A percentile compares a stretch with the other conserved stretches of the same genome.
These are phyloP conservation scores for Yamadazyma kanchanaburiensis DNA, from an alignment of 1,139 yeast genomes.

Conservation along the genomic window DNA sequence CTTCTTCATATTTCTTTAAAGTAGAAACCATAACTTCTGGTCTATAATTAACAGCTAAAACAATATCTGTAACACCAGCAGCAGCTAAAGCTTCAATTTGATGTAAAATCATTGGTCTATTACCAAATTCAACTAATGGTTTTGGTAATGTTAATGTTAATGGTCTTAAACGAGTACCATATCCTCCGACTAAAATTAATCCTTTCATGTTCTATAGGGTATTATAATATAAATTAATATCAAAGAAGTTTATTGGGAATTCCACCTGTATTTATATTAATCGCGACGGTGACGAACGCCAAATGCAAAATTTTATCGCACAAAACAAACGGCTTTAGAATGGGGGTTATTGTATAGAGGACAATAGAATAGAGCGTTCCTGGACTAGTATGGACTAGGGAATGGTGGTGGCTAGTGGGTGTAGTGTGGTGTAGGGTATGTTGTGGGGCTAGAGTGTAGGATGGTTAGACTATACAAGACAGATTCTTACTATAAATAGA, in stretches of 20 bases:
- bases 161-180: conserved; percentile 99
- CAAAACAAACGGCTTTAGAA: neutral
- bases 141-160: conserved; percentile 95
- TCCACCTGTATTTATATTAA: conserved; percentile 8
- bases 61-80: conserved; percentile 99
- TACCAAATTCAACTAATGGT: conserved; percentile 97
- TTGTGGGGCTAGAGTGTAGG: no score
- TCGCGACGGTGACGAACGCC: conserved; percentile 2
- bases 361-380: no score
- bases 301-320: conserved; percentile 2
- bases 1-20: conserved; percentile 88
- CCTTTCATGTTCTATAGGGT: conserved; percentile 69
- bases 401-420: no score
- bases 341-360: no score
- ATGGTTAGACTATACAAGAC: no score
- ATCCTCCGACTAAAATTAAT: conserved; percentile 97
- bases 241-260: conserved; percentile 7
- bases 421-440: no score
- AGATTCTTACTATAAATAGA: no score
- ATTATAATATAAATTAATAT: conserved; percentile 3
- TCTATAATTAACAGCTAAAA: conserved; percentile 97
- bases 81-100: conserved; percentile 97
- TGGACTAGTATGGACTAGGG: no score
- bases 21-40: conserved; percentile 99
- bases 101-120: conserved; percentile 96